These are phyloP conservation scores for Quercus berberidifolia DNA, from an alignment of 306 rosid genomes.

Conservation along the genomic window DNA sequence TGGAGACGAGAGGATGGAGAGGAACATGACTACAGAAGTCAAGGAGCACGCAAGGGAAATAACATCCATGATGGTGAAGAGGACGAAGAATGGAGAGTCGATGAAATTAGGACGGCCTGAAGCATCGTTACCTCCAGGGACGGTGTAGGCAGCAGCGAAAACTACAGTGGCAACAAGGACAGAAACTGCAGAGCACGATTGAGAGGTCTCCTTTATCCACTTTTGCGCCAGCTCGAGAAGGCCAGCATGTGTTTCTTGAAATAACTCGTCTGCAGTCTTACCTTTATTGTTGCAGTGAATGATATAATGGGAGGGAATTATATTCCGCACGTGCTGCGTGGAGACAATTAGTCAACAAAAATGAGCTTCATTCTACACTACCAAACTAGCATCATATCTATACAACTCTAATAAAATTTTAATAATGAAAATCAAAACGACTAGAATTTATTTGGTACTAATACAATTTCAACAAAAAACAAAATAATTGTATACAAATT, in stretches of 20 bases:
- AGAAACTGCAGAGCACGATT: background rate
- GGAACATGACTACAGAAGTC: background rate
- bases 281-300: background rate
- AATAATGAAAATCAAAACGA: too few species aligned
- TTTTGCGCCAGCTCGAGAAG: background rate
- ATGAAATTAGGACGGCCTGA: background rate
- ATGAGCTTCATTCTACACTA: too few species aligned
- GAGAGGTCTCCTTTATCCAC: background rate
- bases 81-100: background rate
- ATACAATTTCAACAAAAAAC: too few species aligned
- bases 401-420: too few species aligned
- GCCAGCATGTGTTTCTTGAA: background rate
- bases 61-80: background rate
- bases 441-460: too few species aligned
- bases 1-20: background rate
- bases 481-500: too few species aligned
- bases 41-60: background rate
- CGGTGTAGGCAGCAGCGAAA: background rate
- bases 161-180: background rate
- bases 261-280: background rate
- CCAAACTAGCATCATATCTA: too few species aligned
- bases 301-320: background rate
- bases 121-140: conserved; percentile 1
- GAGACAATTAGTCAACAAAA: too few species aligned
- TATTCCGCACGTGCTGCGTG: background rate